Conservation (phyloP, 2,329 filamentous ascomycete genomes). For the Colletotrichum orchidophilum region DNA sequence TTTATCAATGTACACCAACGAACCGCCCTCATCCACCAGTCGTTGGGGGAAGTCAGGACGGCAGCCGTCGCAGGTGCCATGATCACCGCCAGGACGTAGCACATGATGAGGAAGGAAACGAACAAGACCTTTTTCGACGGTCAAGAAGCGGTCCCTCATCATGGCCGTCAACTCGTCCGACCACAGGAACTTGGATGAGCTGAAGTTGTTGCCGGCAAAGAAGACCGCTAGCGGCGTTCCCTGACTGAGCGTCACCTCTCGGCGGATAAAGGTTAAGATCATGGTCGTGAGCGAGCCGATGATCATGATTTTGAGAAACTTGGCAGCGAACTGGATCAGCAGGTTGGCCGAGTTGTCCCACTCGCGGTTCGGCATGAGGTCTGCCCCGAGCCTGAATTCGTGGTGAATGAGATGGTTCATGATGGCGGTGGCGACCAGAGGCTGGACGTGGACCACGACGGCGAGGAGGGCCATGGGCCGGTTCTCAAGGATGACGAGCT, state of each 20-base stretch:
- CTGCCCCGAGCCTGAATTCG: slow-evolving; percentile 2
- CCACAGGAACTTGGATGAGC: neutral
- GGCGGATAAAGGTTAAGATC: slow-evolving; percentile 6
- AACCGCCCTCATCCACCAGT: slow-evolving; percentile 5
- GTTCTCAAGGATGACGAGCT: neutral
- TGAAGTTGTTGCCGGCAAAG: neutral
- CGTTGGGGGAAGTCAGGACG: neutral
- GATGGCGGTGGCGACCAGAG: neutral
- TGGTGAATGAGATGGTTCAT: neutral
- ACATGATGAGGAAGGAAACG: neutral
- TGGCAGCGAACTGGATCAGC: neutral
- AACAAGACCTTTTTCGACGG: slow-evolving; percentile 1
- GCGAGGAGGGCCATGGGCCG: neutral
- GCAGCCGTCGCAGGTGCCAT: neutral
- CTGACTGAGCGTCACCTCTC: neutral
- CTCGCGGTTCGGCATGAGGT: neutral
- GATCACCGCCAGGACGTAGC: neutral
- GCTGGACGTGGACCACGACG: neutral
- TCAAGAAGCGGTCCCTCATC: neutral
- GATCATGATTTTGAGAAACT: slow-evolving; percentile 1
- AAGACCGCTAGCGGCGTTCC: neutral
- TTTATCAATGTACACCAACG: neutral
- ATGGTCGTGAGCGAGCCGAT: slow-evolving; percentile 1
- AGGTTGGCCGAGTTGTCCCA: neutral
- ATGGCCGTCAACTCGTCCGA: slow-evolving; percentile 5